Percentiles rank a stretch among this genome's conserved stretches.
phyloP scores from a whole-genome alignment of 768 basidiomycete genomes.

The Clavulina sp. region DNA sequence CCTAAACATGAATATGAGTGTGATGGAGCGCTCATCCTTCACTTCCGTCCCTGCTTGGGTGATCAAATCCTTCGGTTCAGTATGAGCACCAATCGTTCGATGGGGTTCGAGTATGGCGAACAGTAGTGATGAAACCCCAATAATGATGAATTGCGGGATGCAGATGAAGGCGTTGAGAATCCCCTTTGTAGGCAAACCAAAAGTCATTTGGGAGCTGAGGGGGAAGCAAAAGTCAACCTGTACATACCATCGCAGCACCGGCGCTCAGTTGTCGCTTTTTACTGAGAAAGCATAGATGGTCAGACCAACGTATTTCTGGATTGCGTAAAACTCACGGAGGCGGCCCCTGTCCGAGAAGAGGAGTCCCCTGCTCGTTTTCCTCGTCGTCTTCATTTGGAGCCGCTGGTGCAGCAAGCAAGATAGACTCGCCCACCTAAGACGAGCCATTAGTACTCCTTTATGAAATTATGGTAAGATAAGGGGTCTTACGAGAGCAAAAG shows the following conservation, averaged over 20 bases:
- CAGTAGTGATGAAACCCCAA: background rate
- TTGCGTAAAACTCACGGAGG: background rate
- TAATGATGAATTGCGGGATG: conserved; percentile 6
- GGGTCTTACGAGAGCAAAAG: conserved; percentile 59
- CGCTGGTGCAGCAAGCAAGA: background rate
- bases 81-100: no score
- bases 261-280: conserved; percentile 31
- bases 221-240: background rate
- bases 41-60: no score
- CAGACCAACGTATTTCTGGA: background rate
- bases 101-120: conserved; percentile 4
- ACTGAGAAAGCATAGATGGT: background rate
- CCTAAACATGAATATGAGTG: no score
- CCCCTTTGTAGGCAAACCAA: background rate
- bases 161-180: conserved; percentile 2
- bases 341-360: background rate
- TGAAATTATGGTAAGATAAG: conserved; percentile 4
- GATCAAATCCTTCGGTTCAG: no score
- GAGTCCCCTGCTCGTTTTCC: background rate
- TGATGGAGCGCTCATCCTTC: no score
- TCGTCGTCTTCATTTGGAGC: background rate
- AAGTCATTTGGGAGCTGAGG: background rate
- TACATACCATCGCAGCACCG: conserved; percentile 65
- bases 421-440: conserved; percentile 73
- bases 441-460: background rate